These are phyloP conservation scores for Cladosporium austrohemisphaericum DNA, from an alignment of 2,329 filamentous ascomycete species.

Conservation along the genomic window DNA sequence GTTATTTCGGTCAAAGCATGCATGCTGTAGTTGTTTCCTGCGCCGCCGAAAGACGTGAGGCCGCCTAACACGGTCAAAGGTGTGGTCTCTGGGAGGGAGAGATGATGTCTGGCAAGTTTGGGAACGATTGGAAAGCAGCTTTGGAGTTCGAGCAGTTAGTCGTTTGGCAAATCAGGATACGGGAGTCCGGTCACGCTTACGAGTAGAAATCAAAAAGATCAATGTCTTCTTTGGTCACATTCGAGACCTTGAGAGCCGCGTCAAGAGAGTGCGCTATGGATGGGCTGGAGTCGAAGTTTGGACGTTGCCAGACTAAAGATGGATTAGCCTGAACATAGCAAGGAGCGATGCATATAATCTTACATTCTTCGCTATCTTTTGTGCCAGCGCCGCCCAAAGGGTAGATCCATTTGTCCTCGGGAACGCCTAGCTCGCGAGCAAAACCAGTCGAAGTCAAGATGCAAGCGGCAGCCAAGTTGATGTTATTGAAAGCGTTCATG, in stretches of 20 bases:
- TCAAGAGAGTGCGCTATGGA: slow-evolving; percentile 58
- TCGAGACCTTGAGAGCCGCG: slow-evolving; percentile 48
- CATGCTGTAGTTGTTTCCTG: slow-evolving; percentile 69
- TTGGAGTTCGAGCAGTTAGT: neutral
- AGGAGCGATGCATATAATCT: slow-evolving; percentile 19
- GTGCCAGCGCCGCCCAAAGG: slow-evolving; percentile 62
- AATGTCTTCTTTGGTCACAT: slow-evolving; percentile 49
- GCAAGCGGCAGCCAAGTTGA: slow-evolving; percentile 60
- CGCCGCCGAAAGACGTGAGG: slow-evolving; percentile 65
- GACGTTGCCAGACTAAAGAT: slow-evolving; percentile 57
- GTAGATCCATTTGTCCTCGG: slow-evolving; percentile 59
- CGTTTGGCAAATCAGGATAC: no score
- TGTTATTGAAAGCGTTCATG: slow-evolving; percentile 69
- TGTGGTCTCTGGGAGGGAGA: slow-evolving; percentile 51
- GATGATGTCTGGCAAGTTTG: slow-evolving; percentile 60
- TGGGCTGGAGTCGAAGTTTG: slow-evolving; percentile 56
- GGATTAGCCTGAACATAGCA: neutral
- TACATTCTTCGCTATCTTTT: slow-evolving; percentile 54
- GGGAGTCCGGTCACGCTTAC: slow-evolving; percentile 31
- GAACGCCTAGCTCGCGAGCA: slow-evolving; percentile 54
- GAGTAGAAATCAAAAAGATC: slow-evolving; percentile 64
- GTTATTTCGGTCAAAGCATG: slow-evolving; percentile 58
- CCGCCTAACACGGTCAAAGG: slow-evolving; percentile 62
- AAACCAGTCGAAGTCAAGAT: slow-evolving; percentile 57
- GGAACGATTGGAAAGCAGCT: slow-evolving; percentile 68